Evolutionary conservation across 306 rosid genomes (phyloP).

Genomic region (Medicago lupulina): DNA sequence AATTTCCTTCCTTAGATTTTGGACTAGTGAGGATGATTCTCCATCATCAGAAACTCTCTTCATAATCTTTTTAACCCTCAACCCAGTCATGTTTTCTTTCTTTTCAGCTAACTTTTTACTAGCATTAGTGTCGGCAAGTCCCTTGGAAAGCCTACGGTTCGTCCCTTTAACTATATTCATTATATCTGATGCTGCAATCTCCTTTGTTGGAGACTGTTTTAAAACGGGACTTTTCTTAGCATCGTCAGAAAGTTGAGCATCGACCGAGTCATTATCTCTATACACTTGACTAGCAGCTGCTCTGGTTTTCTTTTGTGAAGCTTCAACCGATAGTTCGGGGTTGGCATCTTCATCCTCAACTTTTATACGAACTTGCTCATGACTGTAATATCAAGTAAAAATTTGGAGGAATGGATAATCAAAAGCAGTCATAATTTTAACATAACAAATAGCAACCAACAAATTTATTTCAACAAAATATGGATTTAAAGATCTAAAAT

Average conservation of each 20-base stretch:
- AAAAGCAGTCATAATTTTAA: constrained; percentile 39
- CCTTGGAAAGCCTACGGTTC: constrained; percentile 60
- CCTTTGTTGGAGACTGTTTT: constrained; percentile 48
- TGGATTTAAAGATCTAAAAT: constrained; percentile 8
- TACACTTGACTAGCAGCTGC: constrained; percentile 50
- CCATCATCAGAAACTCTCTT: constrained; percentile 77
- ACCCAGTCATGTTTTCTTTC: constrained; percentile 65
- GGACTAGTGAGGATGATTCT: constrained; percentile 78
- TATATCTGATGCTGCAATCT: constrained; percentile 55
- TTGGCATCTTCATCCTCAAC: constrained; percentile 56
- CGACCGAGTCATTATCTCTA: constrained; percentile 38
- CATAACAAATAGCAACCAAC: constrained; percentile 26
- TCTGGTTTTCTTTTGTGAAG: constrained; percentile 56
- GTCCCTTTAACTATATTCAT: constrained; percentile 80
- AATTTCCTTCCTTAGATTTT: constrained; percentile 81
- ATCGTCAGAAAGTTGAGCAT: constrained; percentile 49
- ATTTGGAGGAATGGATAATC: constrained; percentile 26
- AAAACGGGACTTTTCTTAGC: constrained; percentile 43
- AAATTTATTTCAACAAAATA: background rate
- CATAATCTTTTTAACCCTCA: constrained; percentile 97
- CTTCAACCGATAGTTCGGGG: constrained; percentile 53
- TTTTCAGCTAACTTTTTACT: constrained; percentile 52
- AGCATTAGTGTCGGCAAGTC: constrained; percentile 43
- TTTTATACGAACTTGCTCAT: constrained; percentile 50
- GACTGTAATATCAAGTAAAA: constrained; percentile 49